phyloP scores from a whole-genome alignment of 352 stramenopile genomes.

The Thalassiosira exigua region DNA sequence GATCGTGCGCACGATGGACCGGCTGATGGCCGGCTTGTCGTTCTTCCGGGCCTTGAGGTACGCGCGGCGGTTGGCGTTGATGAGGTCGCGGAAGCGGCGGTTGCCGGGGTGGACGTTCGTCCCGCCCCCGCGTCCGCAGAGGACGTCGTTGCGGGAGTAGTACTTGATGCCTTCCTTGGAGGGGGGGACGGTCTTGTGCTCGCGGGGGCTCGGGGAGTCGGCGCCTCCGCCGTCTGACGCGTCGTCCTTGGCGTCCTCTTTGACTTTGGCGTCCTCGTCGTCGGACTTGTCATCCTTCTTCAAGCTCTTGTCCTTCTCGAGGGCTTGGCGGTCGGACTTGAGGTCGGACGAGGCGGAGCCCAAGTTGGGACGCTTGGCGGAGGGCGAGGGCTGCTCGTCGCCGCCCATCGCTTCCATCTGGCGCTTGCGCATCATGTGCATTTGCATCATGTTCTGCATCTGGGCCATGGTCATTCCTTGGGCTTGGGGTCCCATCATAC shows the following conservation, averaged over 20 bases:
- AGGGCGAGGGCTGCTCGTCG: neutral
- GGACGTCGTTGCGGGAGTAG: constrained; percentile 68
- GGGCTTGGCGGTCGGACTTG: too few species aligned
- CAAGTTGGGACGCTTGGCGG: constrained; percentile 9
- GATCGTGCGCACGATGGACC: constrained; percentile 75
- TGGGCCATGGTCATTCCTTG: neutral
- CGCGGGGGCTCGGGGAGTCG: neutral
- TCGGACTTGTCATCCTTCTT: neutral
- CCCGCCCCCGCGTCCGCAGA: constrained; percentile 67
- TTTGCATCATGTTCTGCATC: too few species aligned
- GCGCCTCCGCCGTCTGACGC: neutral
- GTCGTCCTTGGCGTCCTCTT: neutral
- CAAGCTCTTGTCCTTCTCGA: too few species aligned
- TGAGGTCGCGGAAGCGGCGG: constrained; percentile 79
- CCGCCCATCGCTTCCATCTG: constrained; percentile 6
- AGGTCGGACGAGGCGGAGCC: neutral
- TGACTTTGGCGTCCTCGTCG: neutral
- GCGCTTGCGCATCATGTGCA: constrained; percentile 25
- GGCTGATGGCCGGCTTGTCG: constrained; percentile 76
- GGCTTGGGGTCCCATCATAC: too few species aligned
- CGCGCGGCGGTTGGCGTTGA: constrained; percentile 88
- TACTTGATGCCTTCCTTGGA: constrained; percentile 62
- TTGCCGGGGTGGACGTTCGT: constrained; percentile 74
- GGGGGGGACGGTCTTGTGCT: constrained; percentile 13
- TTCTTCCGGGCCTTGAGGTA: constrained; percentile 77